phyloP scores from a whole-genome alignment of 441 rosid genomes.

The Syzygium malaccense region DNA sequence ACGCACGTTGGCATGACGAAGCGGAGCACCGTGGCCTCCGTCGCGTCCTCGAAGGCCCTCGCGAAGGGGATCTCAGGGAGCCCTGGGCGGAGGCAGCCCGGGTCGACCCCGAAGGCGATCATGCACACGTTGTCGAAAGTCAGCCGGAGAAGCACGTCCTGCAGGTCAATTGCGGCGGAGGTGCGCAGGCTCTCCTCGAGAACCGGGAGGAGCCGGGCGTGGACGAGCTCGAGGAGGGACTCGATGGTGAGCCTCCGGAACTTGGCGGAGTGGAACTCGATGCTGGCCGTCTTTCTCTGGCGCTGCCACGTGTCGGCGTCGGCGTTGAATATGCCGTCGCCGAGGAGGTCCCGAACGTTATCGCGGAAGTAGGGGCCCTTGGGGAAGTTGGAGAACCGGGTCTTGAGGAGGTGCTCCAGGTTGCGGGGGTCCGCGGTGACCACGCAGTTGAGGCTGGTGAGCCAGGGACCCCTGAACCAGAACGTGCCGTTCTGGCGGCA shows the following conservation, averaged over 20 bases:
- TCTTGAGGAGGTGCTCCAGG: slow-evolving; percentile 80
- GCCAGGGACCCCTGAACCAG: slow-evolving; percentile 67
- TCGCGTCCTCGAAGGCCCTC: slow-evolving; percentile 80
- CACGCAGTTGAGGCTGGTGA: slow-evolving; percentile 66
- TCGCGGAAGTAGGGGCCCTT: slow-evolving; percentile 75
- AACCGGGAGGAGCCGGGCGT: slow-evolving; percentile 65
- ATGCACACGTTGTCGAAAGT: slow-evolving; percentile 92
- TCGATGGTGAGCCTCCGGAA: slow-evolving; percentile 66
- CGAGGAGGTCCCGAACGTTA: slow-evolving; percentile 62
- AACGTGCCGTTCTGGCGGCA: slow-evolving; percentile 68
- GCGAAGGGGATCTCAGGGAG: slow-evolving; percentile 81
- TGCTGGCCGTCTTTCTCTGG: slow-evolving; percentile 82
- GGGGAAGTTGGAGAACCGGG: slow-evolving; percentile 71
- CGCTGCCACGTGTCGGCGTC: slow-evolving; percentile 82
- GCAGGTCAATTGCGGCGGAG: slow-evolving; percentile 46
- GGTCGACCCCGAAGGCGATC: slow-evolving; percentile 94
- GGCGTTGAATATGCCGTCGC: slow-evolving; percentile 78
- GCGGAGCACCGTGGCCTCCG: slow-evolving; percentile 68
- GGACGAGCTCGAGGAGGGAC: slow-evolving; percentile 69
- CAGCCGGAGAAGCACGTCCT: slow-evolving; percentile 64
- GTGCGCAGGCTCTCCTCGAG: slow-evolving; percentile 38
- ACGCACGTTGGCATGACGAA: slow-evolving; percentile 67
- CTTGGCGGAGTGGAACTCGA: slow-evolving; percentile 84
- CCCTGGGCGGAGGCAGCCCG: slow-evolving; percentile 61
- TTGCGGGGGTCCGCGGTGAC: slow-evolving; percentile 85